Evolutionary conservation across 169 alveolate genomes (phyloP), one percentile per base, ranked within the genome.

Genomic region (Theileria equi): DNA sequence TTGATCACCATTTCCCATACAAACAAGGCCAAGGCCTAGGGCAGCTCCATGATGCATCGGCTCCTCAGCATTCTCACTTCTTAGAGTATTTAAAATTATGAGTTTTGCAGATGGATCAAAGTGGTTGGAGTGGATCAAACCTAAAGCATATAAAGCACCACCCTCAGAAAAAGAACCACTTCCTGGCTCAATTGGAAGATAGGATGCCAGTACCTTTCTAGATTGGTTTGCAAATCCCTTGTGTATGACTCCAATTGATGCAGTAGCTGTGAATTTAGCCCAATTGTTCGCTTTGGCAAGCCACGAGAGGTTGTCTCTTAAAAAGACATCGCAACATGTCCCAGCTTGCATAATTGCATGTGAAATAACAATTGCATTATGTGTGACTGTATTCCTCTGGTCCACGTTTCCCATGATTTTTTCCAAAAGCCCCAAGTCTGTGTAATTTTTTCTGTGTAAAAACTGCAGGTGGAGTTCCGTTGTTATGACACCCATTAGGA

Each of bases 241-340:
- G 77, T 97, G 98, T 23, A 96, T 91, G 70, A 96, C 98, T 17
- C 99, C 99, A 35, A 97, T 73, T 5, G 98, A 93, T 5, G 99
- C 98, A 7, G 98, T 94, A 8, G 99, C 97, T 19, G 98, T 88
- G 84, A 97, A 97, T 80, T 97, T 91, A 32, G 97, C 94, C 99
- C 99, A 97, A 61, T 92, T 91, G 38, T 59, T 70, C 17, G 93
- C 99, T 57, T 94, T 93, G 19, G 96, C 93, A 52, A 96, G 93
- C 98, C 99, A 97, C 69, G 88, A 90, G 58, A 96, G 53, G 73
- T 97, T 95, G 29, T 94, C 94, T 44, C 97, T 85, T 6, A 97
- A 66, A 70, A 96, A 97, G 31, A 85, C 81, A 50, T 97, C 99
- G 81, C 97, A 91, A 28, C 98, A 86, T 3, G 99, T 97, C 11